Percentiles rank a stretch among this genome's conserved stretches.
Evolutionary conservation across 768 basidiomycete species (phyloP).

Genomic region (Auriscalpium vulgare): DNA sequence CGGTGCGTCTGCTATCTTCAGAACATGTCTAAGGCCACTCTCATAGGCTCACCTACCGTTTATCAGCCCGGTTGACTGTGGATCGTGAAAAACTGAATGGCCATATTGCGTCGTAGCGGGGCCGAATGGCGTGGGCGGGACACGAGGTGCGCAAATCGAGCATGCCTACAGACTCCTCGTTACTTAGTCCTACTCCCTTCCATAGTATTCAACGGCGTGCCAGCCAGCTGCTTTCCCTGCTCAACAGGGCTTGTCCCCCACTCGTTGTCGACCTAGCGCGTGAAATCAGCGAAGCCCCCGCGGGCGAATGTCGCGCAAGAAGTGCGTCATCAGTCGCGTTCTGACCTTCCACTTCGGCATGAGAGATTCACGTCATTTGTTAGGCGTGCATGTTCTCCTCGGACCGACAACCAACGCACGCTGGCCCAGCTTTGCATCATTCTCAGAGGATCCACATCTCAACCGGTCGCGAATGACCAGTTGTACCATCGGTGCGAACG

Average conservation of each 20-base stretch:
- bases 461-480: slow-evolving; percentile 52
- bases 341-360: not conserved
- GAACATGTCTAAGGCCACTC: no score
- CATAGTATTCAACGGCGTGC: slow-evolving; percentile 48
- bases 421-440: slow-evolving; percentile 54
- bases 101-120: no score
- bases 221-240: slow-evolving; percentile 49
- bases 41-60: no score
- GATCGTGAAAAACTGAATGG: no score
- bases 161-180: not conserved
- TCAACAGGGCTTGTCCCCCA: slow-evolving; percentile 49
- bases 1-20: no score
- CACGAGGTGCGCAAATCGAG: no score
- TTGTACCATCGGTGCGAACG: slow-evolving; percentile 39
- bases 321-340: slow-evolving; percentile 20
- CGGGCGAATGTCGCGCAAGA: no score
- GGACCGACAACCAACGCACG: slow-evolving; percentile 57
- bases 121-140: no score
- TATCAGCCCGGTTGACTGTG: no score
- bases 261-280: no score
- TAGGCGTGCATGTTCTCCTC: slow-evolving; percentile 41
- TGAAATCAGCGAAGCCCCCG: no score
- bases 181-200: no score
- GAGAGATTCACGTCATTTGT: not conserved
- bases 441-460: slow-evolving; percentile 53